Conservation (phyloP, 495 filamentous ascomycete genomes). For the Barbatosphaeria neglecta region DNA sequence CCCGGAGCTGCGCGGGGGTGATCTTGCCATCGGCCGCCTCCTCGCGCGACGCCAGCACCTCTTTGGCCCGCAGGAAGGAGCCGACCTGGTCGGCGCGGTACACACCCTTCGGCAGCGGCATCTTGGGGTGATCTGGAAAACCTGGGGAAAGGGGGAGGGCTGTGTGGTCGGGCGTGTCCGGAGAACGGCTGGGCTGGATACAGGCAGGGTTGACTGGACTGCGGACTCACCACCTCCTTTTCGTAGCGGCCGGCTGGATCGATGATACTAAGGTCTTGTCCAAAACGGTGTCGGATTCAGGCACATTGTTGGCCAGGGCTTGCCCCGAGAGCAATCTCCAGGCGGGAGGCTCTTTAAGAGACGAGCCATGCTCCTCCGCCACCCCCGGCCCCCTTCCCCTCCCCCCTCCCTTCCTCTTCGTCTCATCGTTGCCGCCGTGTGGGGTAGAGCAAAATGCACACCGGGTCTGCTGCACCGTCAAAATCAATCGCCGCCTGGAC, state of each 20-base stretch:
- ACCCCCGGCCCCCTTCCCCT: background rate
- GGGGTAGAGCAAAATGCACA: background rate
- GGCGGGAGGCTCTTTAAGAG: background rate
- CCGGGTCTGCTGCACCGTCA: background rate
- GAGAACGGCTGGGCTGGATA: background rate
- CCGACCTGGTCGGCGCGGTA: constrained; percentile 41
- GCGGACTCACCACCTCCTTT: background rate
- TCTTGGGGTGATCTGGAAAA: constrained; percentile 7
- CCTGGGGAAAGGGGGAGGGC: too few species aligned
- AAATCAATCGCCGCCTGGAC: too few species aligned
- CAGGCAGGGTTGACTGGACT: background rate
- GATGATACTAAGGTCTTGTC: background rate
- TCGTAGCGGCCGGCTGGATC: background rate
- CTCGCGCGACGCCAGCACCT: constrained; percentile 27
- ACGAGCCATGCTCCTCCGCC: background rate
- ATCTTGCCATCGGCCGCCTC: constrained; percentile 34
- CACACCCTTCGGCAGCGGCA: constrained; percentile 35
- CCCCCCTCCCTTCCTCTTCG: background rate
- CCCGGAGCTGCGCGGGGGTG: constrained; percentile 26
- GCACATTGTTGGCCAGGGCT: background rate
- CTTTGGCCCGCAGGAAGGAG: constrained; percentile 30
- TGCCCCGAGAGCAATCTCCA: background rate
- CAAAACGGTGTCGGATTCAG: background rate
- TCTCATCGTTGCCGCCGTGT: background rate
- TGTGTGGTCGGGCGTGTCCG: too few species aligned